Base-by-base conservation (phyloP, 306 rosid species). In the Mimosa bimucronata region DNA sequence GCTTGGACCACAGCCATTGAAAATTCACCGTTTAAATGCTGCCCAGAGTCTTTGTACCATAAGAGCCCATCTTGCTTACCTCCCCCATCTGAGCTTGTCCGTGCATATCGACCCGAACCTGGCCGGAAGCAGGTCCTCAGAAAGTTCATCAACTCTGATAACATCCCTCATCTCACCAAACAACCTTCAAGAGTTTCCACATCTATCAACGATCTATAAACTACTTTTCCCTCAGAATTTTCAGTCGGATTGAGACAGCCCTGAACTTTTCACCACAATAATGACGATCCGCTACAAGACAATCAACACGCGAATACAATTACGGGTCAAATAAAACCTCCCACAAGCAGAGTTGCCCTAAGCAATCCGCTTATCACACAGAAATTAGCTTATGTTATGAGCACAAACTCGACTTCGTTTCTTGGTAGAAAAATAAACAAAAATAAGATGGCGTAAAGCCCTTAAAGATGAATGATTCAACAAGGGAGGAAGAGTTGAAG, bases 91-190 rank as follows among this genome's bases (percentile, higher is more conserved):
- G 81, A 82, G 57, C 84, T 84, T 23, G 25, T 62, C 28, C 68
- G 82, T 34, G 38, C 83, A 66, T 71, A 34, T 45, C 50, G 77
- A 58, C 79, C 70, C 69, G 84, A 82, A 77, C 71, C 67, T 29
- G 88, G 88, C 82, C 81, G 81, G 66, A 85, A 85, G 75, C 88
- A 85, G 85, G 86, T 83, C 71, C 80, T 79, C 84, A 85, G 67
- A 85, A 61, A 76, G 82, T 85, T 85, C 86, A 85, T 82, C 77
- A 85, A 82, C 83, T 79, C 72, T 66, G 88, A 82, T 80, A 85
- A 82, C 88, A 85, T 85, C 86, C 86, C 86, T 85, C 88, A 85
- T 85, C 79, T 82, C 88, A 71, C 84, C 82, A 82, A 82, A 79
- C 75, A 82, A 75, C 82, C 86, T 81, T 82, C 86, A 71, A 74